A percentile compares a stretch with the other conserved stretches of the same genome.
phyloP scores from a whole-genome alignment of 1,284 basidiomycete genomes.

The Anthracocystis setariae region DNA sequence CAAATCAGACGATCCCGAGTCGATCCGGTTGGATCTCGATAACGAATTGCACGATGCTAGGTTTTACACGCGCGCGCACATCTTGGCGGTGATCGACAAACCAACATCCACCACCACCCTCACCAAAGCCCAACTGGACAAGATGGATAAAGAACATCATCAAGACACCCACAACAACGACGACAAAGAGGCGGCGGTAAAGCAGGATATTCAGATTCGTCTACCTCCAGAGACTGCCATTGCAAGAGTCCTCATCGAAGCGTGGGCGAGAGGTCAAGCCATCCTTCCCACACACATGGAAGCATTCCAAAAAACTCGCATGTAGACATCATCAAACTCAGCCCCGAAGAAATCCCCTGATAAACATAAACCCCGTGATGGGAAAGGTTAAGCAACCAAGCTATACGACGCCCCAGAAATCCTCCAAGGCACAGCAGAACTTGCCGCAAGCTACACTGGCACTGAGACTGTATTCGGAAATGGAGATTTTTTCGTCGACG shows the following conservation, averaged over 20 bases:
- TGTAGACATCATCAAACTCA: no score
- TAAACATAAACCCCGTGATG: no score
- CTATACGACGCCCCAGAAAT: constrained; percentile 68
- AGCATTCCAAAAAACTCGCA: constrained; percentile 33
- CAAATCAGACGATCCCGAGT: constrained; percentile 48
- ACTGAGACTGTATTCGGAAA: constrained; percentile 92
- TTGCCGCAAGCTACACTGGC: constrained; percentile 96
- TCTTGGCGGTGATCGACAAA: constrained; percentile 75
- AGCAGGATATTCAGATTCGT: constrained; percentile 10
- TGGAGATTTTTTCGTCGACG: constrained; percentile 96
- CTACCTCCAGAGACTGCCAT: constrained; percentile 73
- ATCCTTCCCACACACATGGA: constrained; percentile 40
- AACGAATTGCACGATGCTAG: constrained; percentile 94
- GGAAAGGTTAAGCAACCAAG: constrained; percentile 40
- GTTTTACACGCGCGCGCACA: constrained; percentile 83
- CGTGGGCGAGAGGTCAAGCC: constrained; percentile 74
- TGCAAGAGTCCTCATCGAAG: constrained; percentile 76
- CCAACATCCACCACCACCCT: constrained; percentile 69
- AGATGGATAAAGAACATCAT: constrained; percentile 70
- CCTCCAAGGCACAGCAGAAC: constrained; percentile 76
- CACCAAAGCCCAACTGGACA: constrained; percentile 73
- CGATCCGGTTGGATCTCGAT: constrained; percentile 87
- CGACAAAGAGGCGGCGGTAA: constrained; percentile 67
- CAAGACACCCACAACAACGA: constrained; percentile 29
- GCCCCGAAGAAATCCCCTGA: no score